Evolutionary conservation across 2,329 filamentous ascomycete species (phyloP).

Genomic region (Monosporascus ibericus): DNA sequence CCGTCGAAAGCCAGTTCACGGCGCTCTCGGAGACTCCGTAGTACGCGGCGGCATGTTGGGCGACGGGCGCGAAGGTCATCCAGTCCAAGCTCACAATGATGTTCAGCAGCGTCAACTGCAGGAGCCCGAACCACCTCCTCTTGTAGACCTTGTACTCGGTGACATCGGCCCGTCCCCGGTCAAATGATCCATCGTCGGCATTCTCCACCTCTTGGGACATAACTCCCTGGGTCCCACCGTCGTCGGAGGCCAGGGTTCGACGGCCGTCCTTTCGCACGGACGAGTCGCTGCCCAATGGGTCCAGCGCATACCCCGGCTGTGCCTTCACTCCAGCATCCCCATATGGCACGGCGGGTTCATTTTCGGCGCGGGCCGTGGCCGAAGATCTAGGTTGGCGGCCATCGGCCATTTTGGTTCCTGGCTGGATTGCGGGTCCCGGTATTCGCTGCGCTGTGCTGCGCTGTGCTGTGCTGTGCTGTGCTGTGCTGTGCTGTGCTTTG

Average conservation of each 20-base stretch:
- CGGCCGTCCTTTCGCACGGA: conserved; percentile 13
- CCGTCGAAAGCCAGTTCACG: conserved; percentile 91
- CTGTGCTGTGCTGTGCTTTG: no score
- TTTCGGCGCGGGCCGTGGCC: neutral
- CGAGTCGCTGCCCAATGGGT: conserved; percentile 9
- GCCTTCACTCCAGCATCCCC: conserved; percentile 11
- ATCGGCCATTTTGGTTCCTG: no score
- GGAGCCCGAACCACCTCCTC: conserved; percentile 81
- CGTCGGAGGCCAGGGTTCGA: conserved; percentile 14
- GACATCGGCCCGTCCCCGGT: conserved; percentile 9
- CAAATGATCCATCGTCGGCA: conserved; percentile 4
- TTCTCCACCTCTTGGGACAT: conserved; percentile 6
- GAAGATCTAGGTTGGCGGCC: neutral
- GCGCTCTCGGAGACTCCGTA: conserved; percentile 67
- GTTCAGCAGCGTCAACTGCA: conserved; percentile 80
- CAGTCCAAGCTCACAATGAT: conserved; percentile 97
- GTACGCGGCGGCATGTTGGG: conserved; percentile 65
- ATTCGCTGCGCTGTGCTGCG: no score
- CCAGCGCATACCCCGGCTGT: conserved; percentile 14
- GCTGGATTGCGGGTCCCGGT: no score
- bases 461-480: no score
- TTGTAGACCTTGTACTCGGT: conserved; percentile 52
- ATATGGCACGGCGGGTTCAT: neutral
- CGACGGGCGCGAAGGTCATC: conserved; percentile 86
- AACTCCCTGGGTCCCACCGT: conserved; percentile 4